Conservation (phyloP, 805 yeast species). For the Candida palmyrensis region DNA sequence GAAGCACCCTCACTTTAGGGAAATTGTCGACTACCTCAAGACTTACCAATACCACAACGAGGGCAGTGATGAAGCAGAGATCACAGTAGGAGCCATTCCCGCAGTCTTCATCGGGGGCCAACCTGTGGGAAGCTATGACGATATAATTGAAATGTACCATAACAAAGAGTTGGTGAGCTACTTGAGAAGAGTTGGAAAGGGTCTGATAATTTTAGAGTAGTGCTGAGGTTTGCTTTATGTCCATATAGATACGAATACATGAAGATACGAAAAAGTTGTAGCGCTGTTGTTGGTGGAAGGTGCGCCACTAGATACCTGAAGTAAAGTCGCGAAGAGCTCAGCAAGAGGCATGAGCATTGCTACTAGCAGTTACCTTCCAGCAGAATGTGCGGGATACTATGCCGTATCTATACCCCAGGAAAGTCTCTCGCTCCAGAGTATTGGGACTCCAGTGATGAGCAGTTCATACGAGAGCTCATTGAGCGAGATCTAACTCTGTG, state of each 20-base stretch:
- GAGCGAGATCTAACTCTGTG: constrained; percentile 6
- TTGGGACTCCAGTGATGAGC: constrained; percentile 11
- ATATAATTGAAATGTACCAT: constrained; percentile 16
- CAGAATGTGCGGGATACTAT: constrained; percentile 63
- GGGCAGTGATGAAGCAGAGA: constrained; percentile 1
- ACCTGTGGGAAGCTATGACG: constrained; percentile 25
- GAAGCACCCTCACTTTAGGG: constrained; percentile 26
- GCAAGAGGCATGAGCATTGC: too few relatives aligned
- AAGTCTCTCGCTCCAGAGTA: too few relatives aligned
- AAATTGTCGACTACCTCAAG: constrained; percentile 21
- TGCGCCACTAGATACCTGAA: too few relatives aligned
- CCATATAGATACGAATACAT: not conserved
- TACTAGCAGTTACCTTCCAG: too few relatives aligned
- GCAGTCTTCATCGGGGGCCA: constrained; percentile 29
- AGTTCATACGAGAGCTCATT: constrained; percentile 7
- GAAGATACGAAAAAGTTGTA: too few relatives aligned
- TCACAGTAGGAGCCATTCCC: constrained; percentile 17
- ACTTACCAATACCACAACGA: constrained; percentile 8
- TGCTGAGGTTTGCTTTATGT: constrained; percentile 3
- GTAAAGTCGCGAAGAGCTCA: too few relatives aligned
- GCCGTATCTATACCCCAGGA: too few relatives aligned
- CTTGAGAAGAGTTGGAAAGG: constrained; percentile 22
- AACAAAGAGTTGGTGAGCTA: constrained; percentile 16
- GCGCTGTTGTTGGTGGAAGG: too few relatives aligned
- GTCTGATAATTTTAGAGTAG: constrained; percentile 19